These are phyloP conservation scores for Ogataea paraovalis DNA, from an alignment of 805 yeast genomes.

Conservation along the genomic window DNA sequence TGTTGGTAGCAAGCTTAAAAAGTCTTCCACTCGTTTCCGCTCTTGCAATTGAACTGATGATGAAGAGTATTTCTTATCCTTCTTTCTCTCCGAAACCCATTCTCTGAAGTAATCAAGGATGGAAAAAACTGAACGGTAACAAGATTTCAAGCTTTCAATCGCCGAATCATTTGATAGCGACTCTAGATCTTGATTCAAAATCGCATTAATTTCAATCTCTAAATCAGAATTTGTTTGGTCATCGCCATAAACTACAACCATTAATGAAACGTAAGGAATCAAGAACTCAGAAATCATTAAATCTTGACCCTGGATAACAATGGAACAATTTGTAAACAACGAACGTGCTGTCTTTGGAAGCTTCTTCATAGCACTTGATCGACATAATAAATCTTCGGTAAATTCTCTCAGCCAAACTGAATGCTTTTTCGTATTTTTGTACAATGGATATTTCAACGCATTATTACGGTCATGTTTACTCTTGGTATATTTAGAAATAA, in stretches of 20 bases:
- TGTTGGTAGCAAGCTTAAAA: conserved; percentile 58
- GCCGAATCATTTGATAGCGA: conserved; percentile 47
- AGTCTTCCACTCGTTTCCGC: conserved; percentile 37
- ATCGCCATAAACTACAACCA: conserved; percentile 43
- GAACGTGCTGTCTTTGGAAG: conserved; percentile 30
- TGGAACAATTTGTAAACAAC: conserved; percentile 62
- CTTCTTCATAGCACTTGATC: conserved; percentile 27
- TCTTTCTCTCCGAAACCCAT: conserved; percentile 52
- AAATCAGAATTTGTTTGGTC: conserved; percentile 42
- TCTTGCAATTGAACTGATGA: conserved; percentile 19
- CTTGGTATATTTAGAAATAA: conserved; percentile 68
- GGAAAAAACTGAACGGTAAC: conserved; percentile 71
- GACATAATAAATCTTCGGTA: conserved; percentile 60
- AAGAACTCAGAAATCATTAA: conserved; percentile 63
- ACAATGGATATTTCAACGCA: conserved; percentile 60
- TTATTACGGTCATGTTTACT: conserved; percentile 43
- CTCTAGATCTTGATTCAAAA: conserved; percentile 48
- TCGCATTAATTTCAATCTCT: conserved; percentile 52
- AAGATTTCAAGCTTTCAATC: conserved; percentile 54
- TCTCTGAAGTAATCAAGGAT: conserved; percentile 80
- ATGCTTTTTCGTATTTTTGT: conserved; percentile 49
- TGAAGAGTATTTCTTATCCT: conserved; percentile 22
- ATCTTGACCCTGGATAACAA: conserved; percentile 66
- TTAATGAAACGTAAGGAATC: conserved; percentile 71
- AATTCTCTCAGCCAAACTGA: conserved; percentile 70